Base-by-base conservation (phyloP, 2,329 filamentous ascomycete genomes). In the Alternaria brassicae region DNA sequence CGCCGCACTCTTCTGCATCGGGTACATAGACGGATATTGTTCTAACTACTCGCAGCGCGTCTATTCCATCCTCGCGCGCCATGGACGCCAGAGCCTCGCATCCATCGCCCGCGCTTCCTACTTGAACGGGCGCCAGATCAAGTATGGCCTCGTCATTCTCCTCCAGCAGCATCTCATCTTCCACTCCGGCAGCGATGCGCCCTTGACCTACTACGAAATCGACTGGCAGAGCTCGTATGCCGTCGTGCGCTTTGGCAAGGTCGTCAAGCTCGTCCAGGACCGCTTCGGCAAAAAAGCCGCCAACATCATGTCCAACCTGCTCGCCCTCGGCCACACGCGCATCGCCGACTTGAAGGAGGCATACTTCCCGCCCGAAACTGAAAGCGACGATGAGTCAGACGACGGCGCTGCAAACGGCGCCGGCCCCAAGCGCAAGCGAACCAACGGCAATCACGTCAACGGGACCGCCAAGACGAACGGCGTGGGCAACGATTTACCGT, bases 131-230 rank as follows among this genome's bases (percentile, higher is more conserved):
- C 87, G 88, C 53, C 89, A 96, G 73, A 82, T 97, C 65, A 91
- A 89, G 70, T 88, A 93, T 79, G 93, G 91, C 19, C 84, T 99
- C 51, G 89, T 88, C 53, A 89, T 95, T 30, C 88, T 98, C 64
- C 86, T 96, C 40, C 94, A 98, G 75, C 91, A 97, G 75, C 92
- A 93, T 72, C 86, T 98, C 48, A 83, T 96, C 63, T 92, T 88
- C 76, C 90, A 93, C 77, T 85, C 88, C 65, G 86, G 88, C 66
- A 65, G 88, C 60, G 86, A 89, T 56, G 84, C 84, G 41, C 85
- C 84, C 44, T 77, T 84, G 49, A 90, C 91, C 23, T 88, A 87
- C 74, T 99, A 98, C 80, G 91, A 97, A 76, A 91, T 92, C 58
- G 93, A 97, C 71, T 83, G 89, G 73, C 83, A 88, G 66, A 87